These are phyloP conservation scores for Syncephalis plumigaleata DNA, from an alignment of 371 early-diverging fungal genomes.

Conservation along the genomic window DNA sequence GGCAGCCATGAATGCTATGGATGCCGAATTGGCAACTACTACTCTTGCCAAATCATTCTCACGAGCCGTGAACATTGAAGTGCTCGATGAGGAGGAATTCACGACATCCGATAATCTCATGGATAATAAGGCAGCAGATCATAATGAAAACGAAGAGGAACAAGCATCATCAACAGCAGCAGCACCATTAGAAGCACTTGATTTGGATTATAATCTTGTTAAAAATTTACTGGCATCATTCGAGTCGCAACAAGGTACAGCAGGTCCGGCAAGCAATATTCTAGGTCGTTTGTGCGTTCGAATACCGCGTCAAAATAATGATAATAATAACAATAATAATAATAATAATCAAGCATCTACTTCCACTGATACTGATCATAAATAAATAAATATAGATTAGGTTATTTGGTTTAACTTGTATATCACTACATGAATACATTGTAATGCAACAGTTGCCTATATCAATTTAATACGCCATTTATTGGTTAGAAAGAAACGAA, in stretches of 20 bases:
- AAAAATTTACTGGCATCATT: constrained; percentile 79
- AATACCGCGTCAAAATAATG: constrained; percentile 23
- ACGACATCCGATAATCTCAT: constrained; percentile 33
- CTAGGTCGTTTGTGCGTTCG: constrained; percentile 55
- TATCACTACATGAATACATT: neutral
- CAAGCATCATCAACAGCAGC: constrained; percentile 6
- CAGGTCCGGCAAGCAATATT: constrained; percentile 76
- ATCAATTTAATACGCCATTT: no score
- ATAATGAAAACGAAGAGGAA: constrained; percentile 3
- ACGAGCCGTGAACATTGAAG: constrained; percentile 3
- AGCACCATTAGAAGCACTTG: constrained; percentile 26
- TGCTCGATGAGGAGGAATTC: no score
- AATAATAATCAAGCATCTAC: no score
- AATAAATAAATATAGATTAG: neutral
- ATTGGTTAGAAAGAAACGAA: no score
- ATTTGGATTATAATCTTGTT: constrained; percentile 67
- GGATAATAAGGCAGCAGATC: constrained; percentile 36
- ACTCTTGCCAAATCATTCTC: constrained; percentile 38
- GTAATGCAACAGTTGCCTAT: no score
- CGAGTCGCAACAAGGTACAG: constrained; percentile 71
- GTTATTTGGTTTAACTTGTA: no score
- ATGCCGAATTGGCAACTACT: constrained; percentile 36
- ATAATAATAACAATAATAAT: no score
- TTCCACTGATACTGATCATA: neutral
- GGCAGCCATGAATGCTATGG: constrained; percentile 41